These are phyloP conservation scores for Heterobasidion annosum DNA, from an alignment of 1,284 basidiomycete species.

Conservation along the genomic window DNA sequence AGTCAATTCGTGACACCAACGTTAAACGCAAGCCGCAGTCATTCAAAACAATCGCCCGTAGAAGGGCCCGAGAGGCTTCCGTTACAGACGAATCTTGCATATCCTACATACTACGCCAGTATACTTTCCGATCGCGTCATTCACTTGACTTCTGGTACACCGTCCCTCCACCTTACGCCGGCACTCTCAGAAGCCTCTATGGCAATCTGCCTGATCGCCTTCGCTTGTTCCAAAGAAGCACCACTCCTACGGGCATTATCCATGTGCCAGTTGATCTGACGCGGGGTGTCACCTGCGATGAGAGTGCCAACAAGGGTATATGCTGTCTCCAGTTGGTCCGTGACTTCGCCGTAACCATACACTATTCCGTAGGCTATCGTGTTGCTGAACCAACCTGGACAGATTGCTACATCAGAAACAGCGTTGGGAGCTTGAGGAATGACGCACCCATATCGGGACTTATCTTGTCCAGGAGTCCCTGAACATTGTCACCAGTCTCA, in stretches of 20 bases:
- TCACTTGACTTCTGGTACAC: slow-evolving; percentile 25
- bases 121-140: background rate
- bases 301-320: slow-evolving; percentile 40
- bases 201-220: slow-evolving; percentile 22
- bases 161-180: slow-evolving; percentile 34
- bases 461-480: slow-evolving; percentile 30
- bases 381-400: slow-evolving; percentile 39
- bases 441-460: slow-evolving; percentile 49
- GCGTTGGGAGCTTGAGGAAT: background rate
- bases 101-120: background rate
- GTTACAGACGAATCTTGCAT: background rate
- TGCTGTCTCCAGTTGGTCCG: slow-evolving; percentile 35
- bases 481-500: slow-evolving; percentile 33
- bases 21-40: too few relatives aligned
- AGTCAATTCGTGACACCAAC: too few relatives aligned
- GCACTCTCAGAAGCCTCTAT: slow-evolving; percentile 20
- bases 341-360: slow-evolving; percentile 32
- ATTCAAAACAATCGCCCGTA: background rate
- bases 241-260: slow-evolving; percentile 28
- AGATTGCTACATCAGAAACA: too few relatives aligned
- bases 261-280: slow-evolving; percentile 48
- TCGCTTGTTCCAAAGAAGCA: slow-evolving; percentile 20
- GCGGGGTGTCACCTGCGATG: slow-evolving; percentile 41
- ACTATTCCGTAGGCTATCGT: slow-evolving; percentile 41
- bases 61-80: too few relatives aligned